A percentile compares a stretch with the other conserved stretches of the same genome.
These are phyloP conservation scores for Aspergillus viridinutans DNA, from an alignment of 2,329 filamentous ascomycete genomes.

Conservation along the genomic window DNA sequence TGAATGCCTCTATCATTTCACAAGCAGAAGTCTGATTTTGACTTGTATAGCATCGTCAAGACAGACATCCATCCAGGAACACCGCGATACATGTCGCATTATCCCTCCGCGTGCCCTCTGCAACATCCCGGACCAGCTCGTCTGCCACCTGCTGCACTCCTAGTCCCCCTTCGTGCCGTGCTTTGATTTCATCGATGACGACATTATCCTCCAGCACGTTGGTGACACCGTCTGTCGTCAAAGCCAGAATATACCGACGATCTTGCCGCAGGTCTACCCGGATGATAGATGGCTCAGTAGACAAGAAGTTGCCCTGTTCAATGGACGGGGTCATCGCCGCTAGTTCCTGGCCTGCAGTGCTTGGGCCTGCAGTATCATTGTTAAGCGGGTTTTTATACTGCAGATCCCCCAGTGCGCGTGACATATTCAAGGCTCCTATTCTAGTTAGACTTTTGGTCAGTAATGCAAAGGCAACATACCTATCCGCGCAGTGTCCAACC, in stretches of 20 bases:
- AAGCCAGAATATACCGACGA: conserved; percentile 1
- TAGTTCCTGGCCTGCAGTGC: not conserved
- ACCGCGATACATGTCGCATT: conserved; percentile 8
- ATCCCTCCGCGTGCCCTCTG: not conserved
- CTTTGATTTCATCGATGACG: not conserved
- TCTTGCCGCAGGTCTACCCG: conserved; percentile 1
- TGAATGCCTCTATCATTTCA: not conserved
- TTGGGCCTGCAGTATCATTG: not conserved
- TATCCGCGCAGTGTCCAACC: conserved; percentile 1
- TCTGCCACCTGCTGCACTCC: conserved; percentile 1
- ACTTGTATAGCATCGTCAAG: not conserved
- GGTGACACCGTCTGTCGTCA: conserved; percentile 9
- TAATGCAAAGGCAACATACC: not conserved
- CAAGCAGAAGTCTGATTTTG: too few relatives aligned
- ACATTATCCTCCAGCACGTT: conserved; percentile 1
- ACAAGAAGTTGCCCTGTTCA: not conserved
- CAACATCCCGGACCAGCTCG: not conserved
- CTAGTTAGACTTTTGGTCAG: not conserved
- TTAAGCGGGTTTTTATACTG: conserved; percentile 6
- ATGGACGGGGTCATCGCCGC: not conserved
- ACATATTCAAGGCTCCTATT: conserved; percentile 10
- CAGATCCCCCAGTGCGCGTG: conserved; percentile 8
- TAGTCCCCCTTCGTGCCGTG: not conserved
- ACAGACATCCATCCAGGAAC: conserved; percentile 7
- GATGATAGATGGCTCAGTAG: not conserved